Percentiles rank a stretch among this genome's conserved stretches.
Evolutionary conservation across 179 eudicot species (phyloP).

Genomic region (Dionaea muscipula): DNA sequence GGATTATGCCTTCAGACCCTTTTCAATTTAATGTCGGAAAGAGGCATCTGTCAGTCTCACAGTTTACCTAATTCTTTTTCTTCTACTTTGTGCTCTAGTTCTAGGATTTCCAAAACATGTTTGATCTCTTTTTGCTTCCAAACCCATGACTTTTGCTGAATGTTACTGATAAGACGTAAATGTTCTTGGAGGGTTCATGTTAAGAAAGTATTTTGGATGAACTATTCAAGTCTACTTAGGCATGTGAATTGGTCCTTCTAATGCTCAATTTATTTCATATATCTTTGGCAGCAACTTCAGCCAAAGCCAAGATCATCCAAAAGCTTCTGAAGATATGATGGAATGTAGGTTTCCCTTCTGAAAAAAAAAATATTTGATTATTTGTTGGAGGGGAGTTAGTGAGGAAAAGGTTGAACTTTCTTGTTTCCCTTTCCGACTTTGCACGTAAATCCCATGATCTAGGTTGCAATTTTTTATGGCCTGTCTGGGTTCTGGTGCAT

Average conservation of each 20-base stretch:
- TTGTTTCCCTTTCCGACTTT: not conserved
- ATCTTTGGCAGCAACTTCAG: conserved; percentile 32
- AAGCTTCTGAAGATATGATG: conserved; percentile 13
- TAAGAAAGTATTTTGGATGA: not conserved
- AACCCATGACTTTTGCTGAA: not conserved
- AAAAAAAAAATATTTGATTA: not conserved
- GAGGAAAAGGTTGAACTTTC: not conserved
- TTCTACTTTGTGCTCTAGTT: not conserved
- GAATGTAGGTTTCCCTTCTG: conserved; percentile 18
- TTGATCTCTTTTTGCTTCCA: not conserved
- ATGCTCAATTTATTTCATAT: not conserved
- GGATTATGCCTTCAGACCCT: not conserved
- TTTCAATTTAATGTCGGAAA: not conserved
- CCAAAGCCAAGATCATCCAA: conserved; percentile 22
- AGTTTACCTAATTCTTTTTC: not conserved
- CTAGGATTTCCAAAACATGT: not conserved
- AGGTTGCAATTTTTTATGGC: too few relatives aligned
- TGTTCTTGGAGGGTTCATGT: not conserved
- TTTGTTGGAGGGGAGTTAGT: not conserved
- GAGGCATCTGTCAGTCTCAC: not conserved
- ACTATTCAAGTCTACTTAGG: too few relatives aligned
- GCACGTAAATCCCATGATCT: too few relatives aligned
- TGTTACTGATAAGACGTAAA: not conserved
- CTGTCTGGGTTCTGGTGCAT: too few relatives aligned
- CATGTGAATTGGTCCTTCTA: not conserved